Evolutionary conservation across 495 filamentous ascomycete species (phyloP).

Genomic region (Penicillium parvum): DNA sequence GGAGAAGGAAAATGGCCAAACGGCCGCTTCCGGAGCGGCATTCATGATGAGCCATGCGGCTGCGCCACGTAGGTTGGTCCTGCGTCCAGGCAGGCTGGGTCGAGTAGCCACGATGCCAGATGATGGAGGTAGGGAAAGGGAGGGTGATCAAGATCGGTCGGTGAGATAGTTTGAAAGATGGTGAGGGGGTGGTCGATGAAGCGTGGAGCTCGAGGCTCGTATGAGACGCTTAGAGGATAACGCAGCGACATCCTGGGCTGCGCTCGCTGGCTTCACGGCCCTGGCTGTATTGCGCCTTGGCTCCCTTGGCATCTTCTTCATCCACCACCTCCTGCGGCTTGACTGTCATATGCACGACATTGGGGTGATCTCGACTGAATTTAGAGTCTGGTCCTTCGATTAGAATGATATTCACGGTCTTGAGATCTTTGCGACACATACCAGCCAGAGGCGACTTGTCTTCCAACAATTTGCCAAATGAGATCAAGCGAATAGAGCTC

Average conservation of each 20-base stretch:
- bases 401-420: background rate
- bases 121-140: background rate
- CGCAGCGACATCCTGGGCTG: constrained; percentile 69
- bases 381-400: constrained; percentile 58
- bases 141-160: background rate
- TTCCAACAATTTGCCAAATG: constrained; percentile 81
- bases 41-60: constrained; percentile 6
- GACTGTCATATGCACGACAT: constrained; percentile 92
- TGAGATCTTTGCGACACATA: constrained; percentile 28
- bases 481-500: constrained; percentile 80
- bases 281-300: constrained; percentile 57
- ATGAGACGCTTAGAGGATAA: constrained; percentile 62
- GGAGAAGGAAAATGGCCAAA: constrained; percentile 18
- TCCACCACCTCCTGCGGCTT: constrained; percentile 85
- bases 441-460: constrained; percentile 78
- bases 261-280: constrained; percentile 59
- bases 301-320: constrained; percentile 78
- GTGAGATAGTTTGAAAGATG: background rate
- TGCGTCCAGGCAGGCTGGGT: constrained; percentile 19
- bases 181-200: background rate
- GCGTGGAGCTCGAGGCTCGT: background rate
- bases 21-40: constrained; percentile 21
- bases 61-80: constrained; percentile 5
- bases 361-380: constrained; percentile 65
- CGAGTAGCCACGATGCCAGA: constrained; percentile 7